Base-by-base conservation (phyloP, 805 yeast genomes). In the Lachancea thermotolerans region DNA sequence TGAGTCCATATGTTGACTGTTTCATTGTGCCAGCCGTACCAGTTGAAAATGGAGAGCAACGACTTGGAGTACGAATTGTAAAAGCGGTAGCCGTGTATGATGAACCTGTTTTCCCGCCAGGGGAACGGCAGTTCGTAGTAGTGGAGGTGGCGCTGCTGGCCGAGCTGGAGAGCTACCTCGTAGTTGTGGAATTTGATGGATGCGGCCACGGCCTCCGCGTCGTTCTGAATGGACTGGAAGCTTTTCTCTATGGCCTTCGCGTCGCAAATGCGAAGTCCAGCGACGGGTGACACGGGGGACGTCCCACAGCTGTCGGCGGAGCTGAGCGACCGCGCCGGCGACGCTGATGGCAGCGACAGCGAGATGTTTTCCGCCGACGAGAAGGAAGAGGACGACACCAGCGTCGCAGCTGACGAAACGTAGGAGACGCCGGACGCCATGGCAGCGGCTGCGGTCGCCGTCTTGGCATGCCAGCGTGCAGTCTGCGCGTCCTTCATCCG, bases 1-100 rank as follows among this genome's bases (percentile, higher is more conserved):
- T 91, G 99, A 0, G 96, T 77, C 98, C 99, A 91, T 45, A 91
- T 89, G 65, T 93, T 93, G 59, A 85, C 75, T 0, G 95, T 77
- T 64, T 91, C 99, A 61, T 91, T 91, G 66, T 93, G 98, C 62
- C 71, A 58, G 18, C 66, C 64, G 43, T 62, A 64, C 60, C 62
- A 54, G 44, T 62, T 60, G 61, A 58, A 79, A 74, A 89, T 68
- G 39, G 90, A 78, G 48, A 70, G 64, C 28, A 83, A 42, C 52
- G 93, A 83, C 44, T 75, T 73, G 6, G 57, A 28, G 58, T 83
- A 89, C 35, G 76, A 73, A 46, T 77, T 68, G 49, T 83, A 80
- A 66, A 91, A 93, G 49, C 97, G 71, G 67, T 91, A 93, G 2
- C 98, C 98, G 45, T 78, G 69, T 16, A 84, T 70, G 47, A 93